Evolutionary conservation across 2,329 filamentous ascomycete genomes (phyloP).

Genomic region (Penicillium janthinellum): DNA sequence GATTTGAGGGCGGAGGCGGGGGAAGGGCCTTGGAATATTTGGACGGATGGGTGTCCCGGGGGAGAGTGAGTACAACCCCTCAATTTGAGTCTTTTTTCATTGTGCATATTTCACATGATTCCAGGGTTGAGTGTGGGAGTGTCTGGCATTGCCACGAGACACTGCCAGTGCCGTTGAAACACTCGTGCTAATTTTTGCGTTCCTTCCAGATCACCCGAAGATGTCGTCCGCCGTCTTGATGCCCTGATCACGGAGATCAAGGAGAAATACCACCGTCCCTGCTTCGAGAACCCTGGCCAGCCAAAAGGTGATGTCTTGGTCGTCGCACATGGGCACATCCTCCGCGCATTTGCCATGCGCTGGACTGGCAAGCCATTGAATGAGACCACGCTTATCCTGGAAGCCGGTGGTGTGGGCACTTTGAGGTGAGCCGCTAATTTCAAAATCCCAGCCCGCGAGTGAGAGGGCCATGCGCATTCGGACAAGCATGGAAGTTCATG

Average conservation of each 20-base stretch:
- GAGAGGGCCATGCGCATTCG: background rate
- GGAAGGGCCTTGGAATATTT: constrained; percentile 74
- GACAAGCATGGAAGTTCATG: background rate
- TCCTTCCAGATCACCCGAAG: constrained; percentile 62
- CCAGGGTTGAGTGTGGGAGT: no score
- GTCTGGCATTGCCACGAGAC: background rate
- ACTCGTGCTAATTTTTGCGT: background rate
- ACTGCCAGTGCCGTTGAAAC: background rate
- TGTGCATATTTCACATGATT: background rate
- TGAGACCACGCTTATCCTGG: constrained; percentile 78
- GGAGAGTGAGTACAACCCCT: constrained; percentile 66
- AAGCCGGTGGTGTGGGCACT: constrained; percentile 82
- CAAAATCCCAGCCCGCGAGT: background rate
- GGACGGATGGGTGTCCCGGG: constrained; percentile 82
- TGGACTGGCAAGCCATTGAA: constrained; percentile 76
- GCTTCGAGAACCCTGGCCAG: constrained; percentile 58
- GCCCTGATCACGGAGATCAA: constrained; percentile 74
- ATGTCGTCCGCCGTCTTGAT: constrained; percentile 74
- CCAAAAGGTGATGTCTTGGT: constrained; percentile 69
- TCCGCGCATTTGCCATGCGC: constrained; percentile 83
- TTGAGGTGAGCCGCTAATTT: constrained; percentile 59
- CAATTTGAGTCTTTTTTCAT: constrained; percentile 4
- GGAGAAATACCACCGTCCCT: constrained; percentile 62
- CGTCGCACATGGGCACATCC: constrained; percentile 87
- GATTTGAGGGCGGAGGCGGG: constrained; percentile 52